phyloP scores from a whole-genome alignment of 768 basidiomycete genomes.

The Tulasnella sp. region DNA sequence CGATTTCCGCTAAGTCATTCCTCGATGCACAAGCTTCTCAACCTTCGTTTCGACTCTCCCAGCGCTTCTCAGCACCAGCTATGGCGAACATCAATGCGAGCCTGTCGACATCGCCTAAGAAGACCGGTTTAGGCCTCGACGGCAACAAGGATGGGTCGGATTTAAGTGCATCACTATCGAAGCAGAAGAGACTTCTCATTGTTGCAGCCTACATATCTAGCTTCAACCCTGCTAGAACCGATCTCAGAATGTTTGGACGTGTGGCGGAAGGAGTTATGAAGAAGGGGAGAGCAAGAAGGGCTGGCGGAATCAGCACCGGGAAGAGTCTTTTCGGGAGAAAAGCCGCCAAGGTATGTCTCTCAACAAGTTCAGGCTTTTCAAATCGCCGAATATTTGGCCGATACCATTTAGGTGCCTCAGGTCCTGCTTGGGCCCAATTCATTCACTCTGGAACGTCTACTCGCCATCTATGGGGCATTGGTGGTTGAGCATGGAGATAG shows the following conservation, averaged over 20 bases:
- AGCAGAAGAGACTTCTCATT: constrained; percentile 61
- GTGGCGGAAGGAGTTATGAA: constrained; percentile 62
- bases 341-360: constrained; percentile 45
- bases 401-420: constrained; percentile 57
- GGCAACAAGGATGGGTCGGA: neutral
- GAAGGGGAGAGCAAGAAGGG: constrained; percentile 44
- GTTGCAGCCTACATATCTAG: constrained; percentile 78
- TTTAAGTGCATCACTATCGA: neutral
- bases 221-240: constrained; percentile 76
- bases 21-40: neutral
- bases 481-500: constrained; percentile 52
- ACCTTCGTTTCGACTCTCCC: constrained; percentile 14
- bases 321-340: constrained; percentile 42
- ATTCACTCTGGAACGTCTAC: constrained; percentile 74
- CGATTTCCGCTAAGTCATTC: constrained; percentile 11
- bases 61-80: constrained; percentile 37
- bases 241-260: constrained; percentile 78
- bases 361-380: constrained; percentile 28
- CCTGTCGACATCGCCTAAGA: neutral
- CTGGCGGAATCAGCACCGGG: constrained; percentile 42
- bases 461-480: constrained; percentile 74
- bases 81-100: neutral
- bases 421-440: constrained; percentile 72
- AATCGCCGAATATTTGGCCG: constrained; percentile 14
- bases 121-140: neutral